These are phyloP conservation scores for Fusarium sp. DNA, from an alignment of 2,329 filamentous ascomycete species.

Conservation along the genomic window DNA sequence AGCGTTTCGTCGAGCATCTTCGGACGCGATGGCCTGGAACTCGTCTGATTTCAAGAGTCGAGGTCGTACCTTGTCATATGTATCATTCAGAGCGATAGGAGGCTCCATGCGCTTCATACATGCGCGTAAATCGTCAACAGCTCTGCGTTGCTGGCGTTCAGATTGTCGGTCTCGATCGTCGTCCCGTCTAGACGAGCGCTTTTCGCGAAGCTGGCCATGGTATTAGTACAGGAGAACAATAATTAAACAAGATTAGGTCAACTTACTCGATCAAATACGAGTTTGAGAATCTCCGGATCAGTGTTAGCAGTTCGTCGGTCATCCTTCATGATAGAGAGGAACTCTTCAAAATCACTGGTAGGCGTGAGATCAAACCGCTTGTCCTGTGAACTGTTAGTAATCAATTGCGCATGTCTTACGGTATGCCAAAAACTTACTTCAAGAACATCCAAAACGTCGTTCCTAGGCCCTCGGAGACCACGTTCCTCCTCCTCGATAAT, in stretches of 20 bases:
- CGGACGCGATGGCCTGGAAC: slow-evolving; percentile 84
- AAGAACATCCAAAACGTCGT: slow-evolving; percentile 87
- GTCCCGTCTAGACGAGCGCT: slow-evolving; percentile 81
- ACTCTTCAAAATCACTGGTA: slow-evolving; percentile 90
- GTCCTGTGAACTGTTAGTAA: slow-evolving; percentile 68
- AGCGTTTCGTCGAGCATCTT: slow-evolving; percentile 83
- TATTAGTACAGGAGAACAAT: slow-evolving; percentile 7
- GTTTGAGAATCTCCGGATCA: slow-evolving; percentile 80
- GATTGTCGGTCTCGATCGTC: slow-evolving; percentile 88
- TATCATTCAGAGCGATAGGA: slow-evolving; percentile 80
- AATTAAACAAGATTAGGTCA: background rate
- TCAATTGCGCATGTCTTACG: background rate
- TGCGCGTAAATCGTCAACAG: slow-evolving; percentile 85
- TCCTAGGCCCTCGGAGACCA: slow-evolving; percentile 82
- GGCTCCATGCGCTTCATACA: slow-evolving; percentile 92
- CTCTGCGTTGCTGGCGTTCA: slow-evolving; percentile 87
- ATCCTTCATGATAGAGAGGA: slow-evolving; percentile 82
- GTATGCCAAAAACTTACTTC: slow-evolving; percentile 72
- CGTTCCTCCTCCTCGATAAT: slow-evolving; percentile 93
- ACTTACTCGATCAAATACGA: slow-evolving; percentile 86
- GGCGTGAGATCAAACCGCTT: slow-evolving; percentile 91
- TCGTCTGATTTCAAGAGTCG: slow-evolving; percentile 86
- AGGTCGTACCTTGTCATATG: slow-evolving; percentile 87
- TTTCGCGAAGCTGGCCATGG: slow-evolving; percentile 78
- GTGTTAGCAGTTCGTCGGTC: slow-evolving; percentile 91